Percentiles rank a stretch among this genome's conserved stretches.
Evolutionary conservation across 2,329 filamentous ascomycete species (phyloP).

Genomic region (Penicillium sp.): DNA sequence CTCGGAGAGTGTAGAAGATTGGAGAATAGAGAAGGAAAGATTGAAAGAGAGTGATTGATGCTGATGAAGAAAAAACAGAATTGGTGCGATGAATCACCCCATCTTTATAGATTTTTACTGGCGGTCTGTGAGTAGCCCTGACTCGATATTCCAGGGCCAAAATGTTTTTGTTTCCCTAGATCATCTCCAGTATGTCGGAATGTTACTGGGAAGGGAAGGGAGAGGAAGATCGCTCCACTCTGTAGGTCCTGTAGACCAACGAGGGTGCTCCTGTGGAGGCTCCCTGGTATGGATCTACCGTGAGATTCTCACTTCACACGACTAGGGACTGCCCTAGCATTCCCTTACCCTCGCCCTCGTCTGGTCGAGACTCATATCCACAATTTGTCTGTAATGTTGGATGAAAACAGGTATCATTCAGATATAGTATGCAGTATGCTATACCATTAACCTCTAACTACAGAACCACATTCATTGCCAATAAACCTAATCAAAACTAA

Average conservation of each 20-base stretch:
- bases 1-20: conserved; percentile 15
- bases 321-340: conserved; percentile 11
- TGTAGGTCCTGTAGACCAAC: conserved; percentile 6
- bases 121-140: conserved; percentile 21
- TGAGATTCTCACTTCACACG: conserved; percentile 13
- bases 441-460: background rate
- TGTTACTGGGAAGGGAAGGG: conserved; percentile 29
- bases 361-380: background rate
- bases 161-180: conserved; percentile 11
- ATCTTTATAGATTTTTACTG: conserved; percentile 35
- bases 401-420: background rate
- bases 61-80: conserved; percentile 28
- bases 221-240: conserved; percentile 17
- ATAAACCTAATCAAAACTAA: background rate
- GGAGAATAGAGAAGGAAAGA: conserved; percentile 22
- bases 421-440: background rate
- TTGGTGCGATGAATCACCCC: conserved; percentile 15
- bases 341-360: conserved; percentile 7
- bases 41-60: conserved; percentile 32
- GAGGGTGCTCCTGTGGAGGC: conserved; percentile 3
- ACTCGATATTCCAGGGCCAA: conserved; percentile 7
- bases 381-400: background rate
- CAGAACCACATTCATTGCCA: background rate
- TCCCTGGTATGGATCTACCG: conserved; percentile 30
- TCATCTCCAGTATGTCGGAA: conserved; percentile 26